Conservation (phyloP, 805 yeast genomes). For the Wickerhamiella galacta region DNA sequence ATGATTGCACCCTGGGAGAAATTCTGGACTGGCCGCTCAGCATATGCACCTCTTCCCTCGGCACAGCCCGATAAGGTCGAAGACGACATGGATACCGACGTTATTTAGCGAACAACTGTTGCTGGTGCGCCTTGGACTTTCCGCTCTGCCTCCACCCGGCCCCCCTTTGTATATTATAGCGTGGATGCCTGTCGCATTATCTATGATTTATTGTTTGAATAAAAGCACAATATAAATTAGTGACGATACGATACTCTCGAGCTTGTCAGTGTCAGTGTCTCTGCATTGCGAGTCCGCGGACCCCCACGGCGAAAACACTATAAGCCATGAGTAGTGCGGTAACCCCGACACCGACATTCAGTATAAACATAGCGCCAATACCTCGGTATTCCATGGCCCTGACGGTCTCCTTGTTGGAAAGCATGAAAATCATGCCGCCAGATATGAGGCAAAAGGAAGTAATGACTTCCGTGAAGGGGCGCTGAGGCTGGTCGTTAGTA, state of each 20-base stretch:
- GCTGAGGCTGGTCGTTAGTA: constrained; percentile 28
- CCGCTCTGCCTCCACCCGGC: too few species aligned
- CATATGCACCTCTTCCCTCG: constrained; percentile 2
- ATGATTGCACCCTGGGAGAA: constrained; percentile 18
- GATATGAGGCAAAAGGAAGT: constrained; percentile 62
- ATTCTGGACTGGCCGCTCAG: constrained; percentile 21
- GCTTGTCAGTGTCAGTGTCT: too few species aligned
- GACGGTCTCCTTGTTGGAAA: constrained; percentile 73
- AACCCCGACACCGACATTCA: constrained; percentile 70
- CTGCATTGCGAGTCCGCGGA: constrained; percentile 21
- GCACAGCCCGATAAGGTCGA: background rate
- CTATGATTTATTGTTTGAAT: background rate
- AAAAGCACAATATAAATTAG: background rate
- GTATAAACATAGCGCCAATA: constrained; percentile 73
- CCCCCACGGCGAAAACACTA: constrained; percentile 50
- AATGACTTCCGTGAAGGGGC: constrained; percentile 77
- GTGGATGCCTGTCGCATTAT: too few species aligned
- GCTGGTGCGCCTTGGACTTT: too few species aligned
- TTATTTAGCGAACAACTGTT: too few species aligned
- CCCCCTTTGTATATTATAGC: too few species aligned
- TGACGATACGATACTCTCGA: too few species aligned
- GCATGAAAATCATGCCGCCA: constrained; percentile 89
- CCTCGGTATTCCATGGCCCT: constrained; percentile 72
- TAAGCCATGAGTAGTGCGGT: constrained; percentile 73
- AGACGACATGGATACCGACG: background rate